Evolutionary conservation across 352 stramenopile genomes (phyloP).

Genomic region (Pythium utonaiense): DNA sequence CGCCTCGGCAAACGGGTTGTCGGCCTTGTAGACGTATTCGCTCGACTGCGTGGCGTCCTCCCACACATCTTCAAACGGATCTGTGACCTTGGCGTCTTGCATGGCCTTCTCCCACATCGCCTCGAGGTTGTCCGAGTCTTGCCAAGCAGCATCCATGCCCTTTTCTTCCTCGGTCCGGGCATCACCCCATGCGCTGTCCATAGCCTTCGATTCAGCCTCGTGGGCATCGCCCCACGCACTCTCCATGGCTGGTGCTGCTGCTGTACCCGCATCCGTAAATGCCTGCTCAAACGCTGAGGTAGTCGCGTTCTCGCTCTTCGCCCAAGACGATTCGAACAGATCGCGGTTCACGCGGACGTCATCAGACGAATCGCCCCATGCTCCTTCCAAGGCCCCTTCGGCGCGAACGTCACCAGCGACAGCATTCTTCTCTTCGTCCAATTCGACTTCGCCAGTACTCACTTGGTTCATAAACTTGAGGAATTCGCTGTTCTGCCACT

Average conservation of each 20-base stretch:
- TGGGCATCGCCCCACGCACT: constrained; percentile 38
- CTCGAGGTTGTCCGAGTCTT: constrained; percentile 53
- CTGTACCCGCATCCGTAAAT: constrained; percentile 32
- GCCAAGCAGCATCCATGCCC: constrained; percentile 54
- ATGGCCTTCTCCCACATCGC: constrained; percentile 23
- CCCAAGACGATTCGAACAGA: constrained; percentile 53
- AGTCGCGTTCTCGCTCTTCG: constrained; percentile 30
- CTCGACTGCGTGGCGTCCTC: constrained; percentile 40
- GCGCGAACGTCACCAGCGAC: constrained; percentile 40
- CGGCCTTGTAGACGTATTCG: constrained; percentile 72
- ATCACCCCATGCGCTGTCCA: constrained; percentile 51
- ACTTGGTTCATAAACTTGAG: constrained; percentile 86
- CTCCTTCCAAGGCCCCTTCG: constrained; percentile 59
- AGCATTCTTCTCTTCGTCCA: constrained; percentile 77
- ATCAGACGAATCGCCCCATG: constrained; percentile 47
- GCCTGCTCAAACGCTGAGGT: constrained; percentile 44
- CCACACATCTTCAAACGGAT: constrained; percentile 81
- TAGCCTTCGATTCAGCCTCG: constrained; percentile 24
- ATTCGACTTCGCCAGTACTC: constrained; percentile 59
- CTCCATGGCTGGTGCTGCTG: constrained; percentile 30
- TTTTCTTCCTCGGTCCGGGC: constrained; percentile 46
- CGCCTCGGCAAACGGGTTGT: constrained; percentile 66
- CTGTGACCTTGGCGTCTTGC: constrained; percentile 45
- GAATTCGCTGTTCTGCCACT: constrained; percentile 86
- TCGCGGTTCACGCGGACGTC: constrained; percentile 61